phyloP scores from a whole-genome alignment of 805 yeast genomes.

The Metschnikowia koreensis region DNA sequence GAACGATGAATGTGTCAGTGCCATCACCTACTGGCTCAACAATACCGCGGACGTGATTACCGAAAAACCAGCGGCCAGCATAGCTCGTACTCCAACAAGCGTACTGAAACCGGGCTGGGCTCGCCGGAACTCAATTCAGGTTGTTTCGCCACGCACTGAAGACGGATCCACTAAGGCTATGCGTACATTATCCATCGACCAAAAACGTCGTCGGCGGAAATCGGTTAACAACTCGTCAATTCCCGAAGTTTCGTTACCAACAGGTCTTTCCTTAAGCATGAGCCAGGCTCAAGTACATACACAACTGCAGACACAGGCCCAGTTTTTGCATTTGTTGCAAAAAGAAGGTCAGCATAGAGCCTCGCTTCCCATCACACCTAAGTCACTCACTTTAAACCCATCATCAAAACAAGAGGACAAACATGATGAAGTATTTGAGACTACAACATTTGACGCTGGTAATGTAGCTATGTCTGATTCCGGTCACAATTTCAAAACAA shows the following conservation, averaged over 20 bases:
- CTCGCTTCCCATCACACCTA: not conserved
- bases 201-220: conserved; percentile 16
- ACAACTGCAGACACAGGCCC: not conserved
- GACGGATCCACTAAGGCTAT: conserved; percentile 2
- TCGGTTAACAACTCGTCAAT: conserved; percentile 11
- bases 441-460: not conserved
- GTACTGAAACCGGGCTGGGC: conserved; percentile 23
- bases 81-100: conserved; percentile 30
- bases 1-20: conserved; percentile 42
- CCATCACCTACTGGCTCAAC: conserved; percentile 35
- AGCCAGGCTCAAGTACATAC: not conserved
- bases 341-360: not conserved
- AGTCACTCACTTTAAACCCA: conserved; percentile 1
- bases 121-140: conserved; percentile 17
- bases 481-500: not conserved
- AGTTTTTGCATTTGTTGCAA: conserved; percentile 4
- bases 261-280: not conserved
- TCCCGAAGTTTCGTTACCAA: conserved; percentile 2
- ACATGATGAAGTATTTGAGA: not conserved
- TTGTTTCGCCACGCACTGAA: conserved; percentile 7
- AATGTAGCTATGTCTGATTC: not conserved
- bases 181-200: conserved; percentile 4
- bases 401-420: not conserved
- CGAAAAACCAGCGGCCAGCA: conserved; percentile 16
- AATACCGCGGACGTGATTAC: conserved; percentile 16